Percentiles rank a stretch among this genome's conserved stretches.
phyloP scores from a whole-genome alignment of 78 protist genomes.

The Parvularia atlantis region DNA sequence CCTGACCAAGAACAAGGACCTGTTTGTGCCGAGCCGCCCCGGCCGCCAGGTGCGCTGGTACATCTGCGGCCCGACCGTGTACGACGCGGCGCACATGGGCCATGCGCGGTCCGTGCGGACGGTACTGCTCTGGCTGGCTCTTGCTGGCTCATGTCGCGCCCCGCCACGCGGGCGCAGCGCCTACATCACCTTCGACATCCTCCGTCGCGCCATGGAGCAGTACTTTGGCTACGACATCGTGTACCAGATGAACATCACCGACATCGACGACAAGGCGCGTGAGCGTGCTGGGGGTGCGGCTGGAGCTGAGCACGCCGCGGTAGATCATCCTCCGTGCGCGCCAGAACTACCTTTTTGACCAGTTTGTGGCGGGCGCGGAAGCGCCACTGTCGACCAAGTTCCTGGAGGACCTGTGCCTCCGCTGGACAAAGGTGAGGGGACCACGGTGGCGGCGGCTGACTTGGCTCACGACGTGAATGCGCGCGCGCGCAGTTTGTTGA shows the following conservation, averaged over 20 bases:
- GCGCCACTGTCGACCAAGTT: neutral
- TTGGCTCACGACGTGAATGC: neutral
- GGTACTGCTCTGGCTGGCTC: no score
- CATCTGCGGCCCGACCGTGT: constrained; percentile 97
- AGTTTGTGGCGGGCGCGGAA: neutral
- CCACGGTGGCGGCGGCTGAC: neutral
- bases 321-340: constrained; percentile 74
- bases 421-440: neutral
- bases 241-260: constrained; percentile 5
- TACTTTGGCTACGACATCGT: constrained; percentile 66
- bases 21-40: neutral
- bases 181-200: constrained; percentile 84
- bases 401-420: neutral
- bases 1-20: neutral
- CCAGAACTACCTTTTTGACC: constrained; percentile 26
- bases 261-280: constrained; percentile 22
- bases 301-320: no score
- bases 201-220: constrained; percentile 78
- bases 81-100: constrained; percentile 88
- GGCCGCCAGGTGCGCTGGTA: constrained; percentile 58
- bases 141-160: no score
- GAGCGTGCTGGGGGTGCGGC: no score
- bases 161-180: neutral
- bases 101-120: constrained; percentile 57
- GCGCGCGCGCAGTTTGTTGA: no score